Percentiles rank a stretch among this genome's conserved stretches.
Evolutionary conservation across 441 rosid genomes (phyloP).

Genomic region (Rhodomyrtus psidioides): DNA sequence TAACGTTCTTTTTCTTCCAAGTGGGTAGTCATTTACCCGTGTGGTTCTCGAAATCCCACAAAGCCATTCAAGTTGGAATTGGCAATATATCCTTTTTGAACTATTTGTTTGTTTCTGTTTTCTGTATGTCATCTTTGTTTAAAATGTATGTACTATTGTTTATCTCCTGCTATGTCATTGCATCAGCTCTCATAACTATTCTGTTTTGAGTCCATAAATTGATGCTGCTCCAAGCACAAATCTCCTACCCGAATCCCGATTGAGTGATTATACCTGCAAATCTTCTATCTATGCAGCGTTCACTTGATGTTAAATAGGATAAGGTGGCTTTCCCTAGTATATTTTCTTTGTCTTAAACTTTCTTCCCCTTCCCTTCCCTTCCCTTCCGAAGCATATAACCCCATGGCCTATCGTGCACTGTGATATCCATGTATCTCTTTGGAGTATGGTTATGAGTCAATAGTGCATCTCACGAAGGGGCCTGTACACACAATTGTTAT

Average conservation of each 20-base stretch:
- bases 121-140: background rate
- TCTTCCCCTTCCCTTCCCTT: background rate
- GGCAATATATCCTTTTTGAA: slow-evolving; percentile 45
- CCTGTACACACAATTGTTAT: background rate
- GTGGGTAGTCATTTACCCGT: slow-evolving; percentile 81
- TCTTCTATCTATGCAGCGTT: background rate
- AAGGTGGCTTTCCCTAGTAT: background rate
- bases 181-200: background rate
- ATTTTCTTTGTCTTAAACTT: background rate
- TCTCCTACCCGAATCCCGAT: background rate
- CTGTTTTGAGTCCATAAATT: background rate
- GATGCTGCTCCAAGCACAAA: background rate
- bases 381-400: background rate
- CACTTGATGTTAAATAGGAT: background rate
- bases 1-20: background rate
- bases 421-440: background rate
- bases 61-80: slow-evolving; percentile 83
- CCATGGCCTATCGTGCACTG: background rate
- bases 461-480: background rate
- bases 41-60: slow-evolving; percentile 61
- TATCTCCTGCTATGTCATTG: background rate
- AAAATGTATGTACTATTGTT: background rate
- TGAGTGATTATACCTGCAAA: background rate
- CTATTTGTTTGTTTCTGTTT: background rate
- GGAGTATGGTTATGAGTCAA: background rate